Base-by-base conservation (phyloP, 805 yeast genomes). In the Schwanniomyces occidentalis region DNA sequence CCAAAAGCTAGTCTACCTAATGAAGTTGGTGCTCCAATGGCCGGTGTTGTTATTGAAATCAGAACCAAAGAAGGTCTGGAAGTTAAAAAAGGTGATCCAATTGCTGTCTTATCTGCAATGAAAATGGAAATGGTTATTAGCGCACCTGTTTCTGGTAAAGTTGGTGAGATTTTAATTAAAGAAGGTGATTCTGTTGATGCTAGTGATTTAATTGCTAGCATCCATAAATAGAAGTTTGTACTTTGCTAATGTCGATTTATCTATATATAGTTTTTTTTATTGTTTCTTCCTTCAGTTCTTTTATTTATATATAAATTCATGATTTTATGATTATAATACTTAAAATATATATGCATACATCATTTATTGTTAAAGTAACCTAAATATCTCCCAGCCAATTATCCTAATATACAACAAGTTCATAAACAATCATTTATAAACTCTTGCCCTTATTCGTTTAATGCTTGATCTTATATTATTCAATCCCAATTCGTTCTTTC, bases 91-190 rank as follows among this genome's bases (percentile, higher is more conserved):
- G 99, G 99, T 48, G 95, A 91, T 59, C 90, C 96, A 21, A 63
- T 91, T 46, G 95, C 95, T 42, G 95, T 91, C 16, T 75, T 91
- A 58, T 80, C 91, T 59, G 99, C 99, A 45, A 91, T 91, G 99
- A 91, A 91, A 79, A 91, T 91, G 99, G 99, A 93, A 73, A 93
- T 93, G 97, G 95, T 93, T 34, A 90, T 91, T 52, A 78, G 88
- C 60, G 91, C 99, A 15, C 95, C 95, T 36, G 84, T 80, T 40
- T 75, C 82, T 40, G 99, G 99, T 61, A 78, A 76, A 57, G 79
- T 93, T 43, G 81, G 83, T 30, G 87, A 83, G 15, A 75, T 93
- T 14, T 61, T 74, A 31, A 84, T 88, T 46, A 82, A 82, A 63
- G 95, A 87, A 58, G 95, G 96, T 51, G 99, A 93, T 55, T 82